These are phyloP conservation scores for Globisporangium orthogonon DNA, from an alignment of 352 stramenopile species.

Conservation along the genomic window DNA sequence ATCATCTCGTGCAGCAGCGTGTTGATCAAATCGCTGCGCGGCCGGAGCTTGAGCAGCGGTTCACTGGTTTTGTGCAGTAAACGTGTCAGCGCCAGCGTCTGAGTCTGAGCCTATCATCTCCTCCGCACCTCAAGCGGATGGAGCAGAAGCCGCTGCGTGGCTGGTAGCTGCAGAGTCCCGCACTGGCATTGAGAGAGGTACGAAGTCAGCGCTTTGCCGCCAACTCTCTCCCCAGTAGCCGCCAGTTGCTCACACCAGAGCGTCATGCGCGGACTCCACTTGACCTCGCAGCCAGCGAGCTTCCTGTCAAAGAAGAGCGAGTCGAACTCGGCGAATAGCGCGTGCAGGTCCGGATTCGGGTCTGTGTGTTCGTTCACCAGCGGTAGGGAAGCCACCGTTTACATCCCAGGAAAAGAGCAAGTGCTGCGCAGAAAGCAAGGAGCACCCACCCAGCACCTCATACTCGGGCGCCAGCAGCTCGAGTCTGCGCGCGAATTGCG, in stretches of 20 bases:
- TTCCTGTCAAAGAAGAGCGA: slow-evolving; percentile 74
- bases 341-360: slow-evolving; percentile 74
- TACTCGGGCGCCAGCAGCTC: slow-evolving; percentile 60
- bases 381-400: not conserved
- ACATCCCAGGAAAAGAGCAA: not conserved
- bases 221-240: not conserved
- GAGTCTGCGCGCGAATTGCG: slow-evolving; percentile 13
- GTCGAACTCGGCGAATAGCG: slow-evolving; percentile 80
- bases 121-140: slow-evolving; percentile 65
- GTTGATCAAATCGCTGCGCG: slow-evolving; percentile 80
- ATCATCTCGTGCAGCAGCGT: slow-evolving; percentile 91
- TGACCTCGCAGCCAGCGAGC: slow-evolving; percentile 75
- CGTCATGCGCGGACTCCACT: slow-evolving; percentile 89
- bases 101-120: not conserved
- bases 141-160: slow-evolving; percentile 74
- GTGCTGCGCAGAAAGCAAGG: not conserved
- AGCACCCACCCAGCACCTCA: slow-evolving; percentile 47
- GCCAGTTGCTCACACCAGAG: slow-evolving; percentile 39
- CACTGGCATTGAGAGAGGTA: slow-evolving; percentile 20
- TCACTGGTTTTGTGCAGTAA: slow-evolving; percentile 66
- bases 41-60: slow-evolving; percentile 74
- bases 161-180: slow-evolving; percentile 77
- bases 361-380: slow-evolving; percentile 25
- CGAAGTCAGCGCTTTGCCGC: not conserved
- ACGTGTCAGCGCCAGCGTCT: too few species aligned